Base-by-base conservation (phyloP, 108 stramenopile species). In the Pseudonitzschia pungens region DNA sequence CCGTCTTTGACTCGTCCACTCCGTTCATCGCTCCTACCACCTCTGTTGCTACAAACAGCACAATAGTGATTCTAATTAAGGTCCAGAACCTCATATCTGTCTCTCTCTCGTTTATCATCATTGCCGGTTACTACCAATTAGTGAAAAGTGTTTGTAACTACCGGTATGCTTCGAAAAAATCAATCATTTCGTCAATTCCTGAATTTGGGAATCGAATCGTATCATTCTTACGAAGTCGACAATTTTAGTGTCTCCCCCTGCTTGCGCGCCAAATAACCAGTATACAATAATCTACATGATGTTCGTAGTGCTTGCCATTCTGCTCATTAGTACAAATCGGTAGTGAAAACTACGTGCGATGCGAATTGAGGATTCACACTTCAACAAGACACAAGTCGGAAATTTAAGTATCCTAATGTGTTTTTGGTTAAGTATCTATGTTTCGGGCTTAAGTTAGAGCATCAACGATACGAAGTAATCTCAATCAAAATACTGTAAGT, bases 31-130 rank as follows among this genome's bases (percentile, higher is more conserved):
- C 36, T 48, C 66, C 45, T 28, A 11, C 21, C 66, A 50, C 43
- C 24, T 67, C 44, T 41, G 24, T 36, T 21, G 66, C 66, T 16
- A 40, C 21, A 12, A 21, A 48, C 27, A 48, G 66, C 66, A 48
- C 32, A 21, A 62, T 18, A 42, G 60, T 28, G 11, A 32, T 62
- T 40, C 60, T 33, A 14, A 67, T 0, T 3, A 11, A 48, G n/a
- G 43, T 10, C 66, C 66, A 51, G 26, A 48, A 48, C 14, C 16
- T 31, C 45, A 45, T 67, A 16, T 50, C 43, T 10, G 4, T 67
- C 10, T 16, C 66, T 50, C 45, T 44, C 43, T 50, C 22, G 4
- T 15, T 44, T 22, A 29, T 24, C 66, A 50, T 21, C 66, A 67
- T 67, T 27, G 42, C 43, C 33, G 20, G 29, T 18, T 8, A 14